Evolutionary conservation across 1,284 basidiomycete species (phyloP).

Genomic region (Fomes fomentarius): DNA sequence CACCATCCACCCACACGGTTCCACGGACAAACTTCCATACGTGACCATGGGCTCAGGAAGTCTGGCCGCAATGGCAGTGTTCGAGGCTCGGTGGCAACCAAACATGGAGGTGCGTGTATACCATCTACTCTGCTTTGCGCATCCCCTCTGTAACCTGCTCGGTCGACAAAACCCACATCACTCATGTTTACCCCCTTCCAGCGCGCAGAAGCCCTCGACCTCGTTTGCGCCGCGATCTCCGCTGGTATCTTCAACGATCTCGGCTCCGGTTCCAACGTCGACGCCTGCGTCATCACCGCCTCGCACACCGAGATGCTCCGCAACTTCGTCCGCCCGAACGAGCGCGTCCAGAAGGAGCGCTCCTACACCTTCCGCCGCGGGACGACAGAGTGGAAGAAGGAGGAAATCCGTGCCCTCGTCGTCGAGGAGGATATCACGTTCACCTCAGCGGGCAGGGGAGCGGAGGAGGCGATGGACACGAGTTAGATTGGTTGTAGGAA

Average conservation of each 20-base stretch:
- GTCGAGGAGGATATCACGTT: conserved; percentile 70
- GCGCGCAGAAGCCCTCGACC: conserved; percentile 81
- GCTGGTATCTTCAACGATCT: conserved; percentile 99
- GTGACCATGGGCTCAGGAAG: conserved; percentile 99
- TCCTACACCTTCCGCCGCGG: conserved; percentile 86
- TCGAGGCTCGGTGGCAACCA: conserved; percentile 87
- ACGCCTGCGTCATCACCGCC: conserved; percentile 93
- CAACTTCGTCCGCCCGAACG: conserved; percentile 92
- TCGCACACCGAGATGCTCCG: conserved; percentile 86
- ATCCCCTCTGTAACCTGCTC: too few relatives aligned
- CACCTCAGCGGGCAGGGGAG: conserved; percentile 34
- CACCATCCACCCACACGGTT: conserved; percentile 96
- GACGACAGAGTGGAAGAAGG: conserved; percentile 87
- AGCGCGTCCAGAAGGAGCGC: conserved; percentile 82
- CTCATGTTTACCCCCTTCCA: too few relatives aligned
- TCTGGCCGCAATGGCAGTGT: conserved; percentile 98
- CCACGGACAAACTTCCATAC: conserved; percentile 98
- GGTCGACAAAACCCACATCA: too few relatives aligned
- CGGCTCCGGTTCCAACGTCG: conserved; percentile 96
- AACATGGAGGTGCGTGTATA: conserved; percentile 78
- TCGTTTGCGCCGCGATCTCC: conserved; percentile 89
- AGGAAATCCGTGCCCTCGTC: conserved; percentile 74
- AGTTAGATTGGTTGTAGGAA: too few relatives aligned
- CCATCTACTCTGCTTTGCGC: too few relatives aligned
- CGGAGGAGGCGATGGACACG: conserved; percentile 73